These are phyloP conservation scores for Ceriops decandra DNA, from an alignment of 345 rosid genomes.

Conservation along the genomic window DNA sequence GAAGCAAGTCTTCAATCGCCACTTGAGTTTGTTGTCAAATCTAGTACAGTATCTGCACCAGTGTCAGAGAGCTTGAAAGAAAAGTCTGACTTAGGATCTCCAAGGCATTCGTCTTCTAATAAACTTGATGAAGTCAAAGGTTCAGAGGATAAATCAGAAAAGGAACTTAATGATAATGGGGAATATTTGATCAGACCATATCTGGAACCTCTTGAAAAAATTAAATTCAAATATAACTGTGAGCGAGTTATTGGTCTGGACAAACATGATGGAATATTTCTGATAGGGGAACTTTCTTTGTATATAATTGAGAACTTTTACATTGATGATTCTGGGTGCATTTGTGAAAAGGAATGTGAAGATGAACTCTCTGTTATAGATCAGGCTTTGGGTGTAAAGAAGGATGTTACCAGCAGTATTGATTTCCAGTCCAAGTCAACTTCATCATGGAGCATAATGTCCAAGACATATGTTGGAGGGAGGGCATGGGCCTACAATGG, in stretches of 20 bases:
- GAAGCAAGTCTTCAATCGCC: slow-evolving; percentile 99
- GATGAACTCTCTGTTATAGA: slow-evolving; percentile 98
- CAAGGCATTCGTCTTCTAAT: slow-evolving; percentile 60
- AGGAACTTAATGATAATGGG: slow-evolving; percentile 89
- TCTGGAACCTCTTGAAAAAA: slow-evolving; percentile 91
- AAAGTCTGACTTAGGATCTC: slow-evolving; percentile 79
- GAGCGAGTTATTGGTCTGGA: slow-evolving; percentile 97
- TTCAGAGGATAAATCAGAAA: slow-evolving; percentile 68
- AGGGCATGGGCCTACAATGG: slow-evolving; percentile 99
- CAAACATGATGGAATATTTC: slow-evolving; percentile 95
- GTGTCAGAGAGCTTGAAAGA: slow-evolving; percentile 62
- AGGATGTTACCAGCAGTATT: slow-evolving; percentile 58
- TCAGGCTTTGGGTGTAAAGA: slow-evolving; percentile 98
- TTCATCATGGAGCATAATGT: slow-evolving; percentile 61
- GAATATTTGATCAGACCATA: slow-evolving; percentile 96
- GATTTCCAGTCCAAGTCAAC: slow-evolving; percentile 92
- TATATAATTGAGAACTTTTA: slow-evolving; percentile 94
- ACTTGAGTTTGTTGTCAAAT: slow-evolving; percentile 81
- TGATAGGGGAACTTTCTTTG: slow-evolving; percentile 85
- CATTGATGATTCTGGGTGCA: slow-evolving; percentile 73
- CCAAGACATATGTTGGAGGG: slow-evolving; percentile 72
- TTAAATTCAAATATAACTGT: slow-evolving; percentile 85
- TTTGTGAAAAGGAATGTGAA: slow-evolving; percentile 93
- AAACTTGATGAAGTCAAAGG: slow-evolving; percentile 60
- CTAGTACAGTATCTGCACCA: slow-evolving; percentile 68